A percentile compares a stretch with the other conserved stretches of the same genome.
Evolutionary conservation across 768 basidiomycete species (phyloP).

Genomic region (Termitomyces bulborhizus): DNA sequence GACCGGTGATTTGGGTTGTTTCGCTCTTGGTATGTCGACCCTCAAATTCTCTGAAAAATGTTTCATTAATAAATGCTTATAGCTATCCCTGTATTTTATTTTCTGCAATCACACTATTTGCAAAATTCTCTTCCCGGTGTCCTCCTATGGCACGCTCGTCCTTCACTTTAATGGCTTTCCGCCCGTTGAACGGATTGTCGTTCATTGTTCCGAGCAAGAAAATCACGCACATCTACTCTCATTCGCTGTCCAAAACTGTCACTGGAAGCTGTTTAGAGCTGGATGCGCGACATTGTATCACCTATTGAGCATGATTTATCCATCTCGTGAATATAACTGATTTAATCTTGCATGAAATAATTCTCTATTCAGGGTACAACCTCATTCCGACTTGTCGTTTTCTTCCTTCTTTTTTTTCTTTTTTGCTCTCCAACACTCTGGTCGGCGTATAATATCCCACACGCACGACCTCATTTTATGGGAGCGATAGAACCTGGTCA

Average conservation of each 20-base stretch:
- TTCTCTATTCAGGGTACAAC: slow-evolving; percentile 17
- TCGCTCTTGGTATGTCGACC: slow-evolving; percentile 17
- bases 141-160: slow-evolving; percentile 35
- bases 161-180: slow-evolving; percentile 85
- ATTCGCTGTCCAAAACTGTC: slow-evolving; percentile 20
- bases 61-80: neutral
- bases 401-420: neutral
- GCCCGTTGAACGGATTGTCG: slow-evolving; percentile 57
- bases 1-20: slow-evolving; percentile 27
- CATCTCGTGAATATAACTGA: slow-evolving; percentile 4
- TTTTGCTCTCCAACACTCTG: slow-evolving; percentile 94
- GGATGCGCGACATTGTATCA: slow-evolving; percentile 15
- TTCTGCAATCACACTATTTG: slow-evolving; percentile 14
- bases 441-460: slow-evolving; percentile 62
- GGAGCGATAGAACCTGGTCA: slow-evolving; percentile 61
- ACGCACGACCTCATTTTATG: slow-evolving; percentile 95
- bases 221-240: slow-evolving; percentile 30
- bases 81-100: slow-evolving; percentile 14
- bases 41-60: neutral
- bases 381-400: neutral
- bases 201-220: slow-evolving; percentile 86
- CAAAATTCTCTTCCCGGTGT: neutral
- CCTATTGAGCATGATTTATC: slow-evolving; percentile 3
- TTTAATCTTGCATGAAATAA: neutral
- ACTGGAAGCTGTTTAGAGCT: slow-evolving; percentile 18